Conservation (phyloP, 768 basidiomycete genomes). For the Podaxis sp. region DNA sequence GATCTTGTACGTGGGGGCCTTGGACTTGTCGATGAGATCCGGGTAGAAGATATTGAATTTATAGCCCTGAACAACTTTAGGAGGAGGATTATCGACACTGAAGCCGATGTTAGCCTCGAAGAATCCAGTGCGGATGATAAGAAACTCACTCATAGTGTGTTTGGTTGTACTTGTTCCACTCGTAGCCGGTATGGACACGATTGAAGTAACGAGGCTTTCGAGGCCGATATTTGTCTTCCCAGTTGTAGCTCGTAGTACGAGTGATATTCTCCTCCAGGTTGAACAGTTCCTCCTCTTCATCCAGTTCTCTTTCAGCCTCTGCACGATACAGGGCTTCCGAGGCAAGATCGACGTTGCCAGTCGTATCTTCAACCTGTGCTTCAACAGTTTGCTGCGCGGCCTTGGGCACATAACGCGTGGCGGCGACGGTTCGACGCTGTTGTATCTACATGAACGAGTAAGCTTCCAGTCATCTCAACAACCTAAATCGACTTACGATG, state of each 20-base stretch:
- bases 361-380: conserved; percentile 52
- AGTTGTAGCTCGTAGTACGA: conserved; percentile 86
- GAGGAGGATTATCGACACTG: conserved; percentile 97
- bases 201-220: conserved; percentile 99
- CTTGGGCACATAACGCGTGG: conserved; percentile 87
- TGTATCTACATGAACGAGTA: conserved; percentile 51
- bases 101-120: conserved; percentile 18
- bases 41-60: conserved; percentile 99
- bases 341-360: conserved; percentile 72
- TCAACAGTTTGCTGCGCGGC: conserved; percentile 59
- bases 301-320: conserved; percentile 89
- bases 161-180: conserved; percentile 99
- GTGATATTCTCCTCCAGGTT: conserved; percentile 88
- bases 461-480: neutral
- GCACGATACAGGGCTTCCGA: conserved; percentile 90
- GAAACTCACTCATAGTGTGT: conserved; percentile 94
- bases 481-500: conserved; percentile 50
- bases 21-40: conserved; percentile 96
- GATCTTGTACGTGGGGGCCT: conserved; percentile 96
- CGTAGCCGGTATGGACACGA: conserved; percentile 97
- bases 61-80: conserved; percentile 99
- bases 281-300: conserved; percentile 95
- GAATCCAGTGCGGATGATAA: conserved; percentile 7
- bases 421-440: conserved; percentile 78
- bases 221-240: conserved; percentile 98